Conservation (phyloP, 768 basidiomycete genomes). For the Phanerodontia chrysosporium region DNA sequence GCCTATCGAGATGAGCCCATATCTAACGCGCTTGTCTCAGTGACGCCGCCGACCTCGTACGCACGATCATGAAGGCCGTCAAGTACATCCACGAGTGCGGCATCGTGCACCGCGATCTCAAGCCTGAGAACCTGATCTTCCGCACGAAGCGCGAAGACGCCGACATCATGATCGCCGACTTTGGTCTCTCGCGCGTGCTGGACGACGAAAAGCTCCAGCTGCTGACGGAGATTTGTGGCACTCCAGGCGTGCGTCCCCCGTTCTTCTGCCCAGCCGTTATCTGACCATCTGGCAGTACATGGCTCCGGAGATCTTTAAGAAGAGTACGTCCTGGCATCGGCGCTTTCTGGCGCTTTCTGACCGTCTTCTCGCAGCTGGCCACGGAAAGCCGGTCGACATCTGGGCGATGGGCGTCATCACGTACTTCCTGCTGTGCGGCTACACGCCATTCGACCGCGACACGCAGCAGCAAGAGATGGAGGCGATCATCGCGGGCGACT, state of each 20-base stretch:
- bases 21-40: constrained; percentile 33
- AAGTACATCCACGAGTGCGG: constrained; percentile 88
- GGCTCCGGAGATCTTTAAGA: constrained; percentile 96
- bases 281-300: constrained; percentile 53
- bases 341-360: not conserved
- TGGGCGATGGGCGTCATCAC: constrained; percentile 99
- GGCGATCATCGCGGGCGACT: constrained; percentile 91
- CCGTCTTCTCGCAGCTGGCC: constrained; percentile 54
- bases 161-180: constrained; percentile 96
- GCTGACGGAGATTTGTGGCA: constrained; percentile 94
- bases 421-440: constrained; percentile 90
- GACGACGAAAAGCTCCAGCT: constrained; percentile 83
- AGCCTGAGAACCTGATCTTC: constrained; percentile 98
- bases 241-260: constrained; percentile 62
- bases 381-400: constrained; percentile 90
- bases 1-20: not conserved
- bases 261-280: not conserved
- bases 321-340: constrained; percentile 49
- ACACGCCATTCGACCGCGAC: constrained; percentile 97
- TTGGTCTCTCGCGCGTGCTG: constrained; percentile 88
- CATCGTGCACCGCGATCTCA: constrained; percentile 95
- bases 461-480: constrained; percentile 87
- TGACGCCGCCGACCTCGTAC: constrained; percentile 85
- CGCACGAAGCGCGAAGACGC: constrained; percentile 83
- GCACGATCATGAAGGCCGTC: constrained; percentile 83